phyloP scores from a whole-genome alignment of 805 yeast genomes.

The Jamesozyma spencerorum region DNA sequence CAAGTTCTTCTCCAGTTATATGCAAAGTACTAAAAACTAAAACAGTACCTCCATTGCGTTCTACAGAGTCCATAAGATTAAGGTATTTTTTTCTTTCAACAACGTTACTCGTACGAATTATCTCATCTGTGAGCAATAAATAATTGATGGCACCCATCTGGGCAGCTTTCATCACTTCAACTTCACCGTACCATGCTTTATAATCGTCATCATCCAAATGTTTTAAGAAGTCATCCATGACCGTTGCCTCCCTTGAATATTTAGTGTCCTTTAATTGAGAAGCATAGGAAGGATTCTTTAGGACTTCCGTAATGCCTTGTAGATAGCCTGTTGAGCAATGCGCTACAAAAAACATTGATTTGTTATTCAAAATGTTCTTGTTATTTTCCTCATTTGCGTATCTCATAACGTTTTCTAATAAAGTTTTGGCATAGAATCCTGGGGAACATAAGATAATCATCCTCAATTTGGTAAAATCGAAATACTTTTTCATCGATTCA shows the following conservation, averaged over 20 bases:
- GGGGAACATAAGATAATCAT: conserved; percentile 84
- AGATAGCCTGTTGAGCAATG: conserved; percentile 89
- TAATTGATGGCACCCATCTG: conserved; percentile 68
- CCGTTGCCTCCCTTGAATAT: conserved; percentile 61
- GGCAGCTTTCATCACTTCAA: conserved; percentile 66
- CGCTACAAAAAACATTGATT: conserved; percentile 63
- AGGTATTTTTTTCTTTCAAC: conserved; percentile 59
- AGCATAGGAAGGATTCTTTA: conserved; percentile 60
- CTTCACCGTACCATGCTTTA: conserved; percentile 88
- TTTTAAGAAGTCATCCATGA: conserved; percentile 69
- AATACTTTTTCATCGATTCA: conserved; percentile 54
- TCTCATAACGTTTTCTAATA: conserved; percentile 47
- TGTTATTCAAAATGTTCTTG: conserved; percentile 46
- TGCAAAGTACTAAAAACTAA: conserved; percentile 75
- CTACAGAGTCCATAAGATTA: conserved; percentile 57
- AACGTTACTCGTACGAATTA: conserved; percentile 71
- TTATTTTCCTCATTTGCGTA: conserved; percentile 52
- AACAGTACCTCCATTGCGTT: conserved; percentile 65
- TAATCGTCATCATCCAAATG: conserved; percentile 70
- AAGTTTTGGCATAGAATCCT: conserved; percentile 66
- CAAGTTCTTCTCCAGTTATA: conserved; percentile 81
- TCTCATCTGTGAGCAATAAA: conserved; percentile 67
- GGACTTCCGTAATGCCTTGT: conserved; percentile 81
- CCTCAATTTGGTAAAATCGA: conserved; percentile 62
- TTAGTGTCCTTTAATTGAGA: conserved; percentile 68